Conservation (phyloP, 2,329 filamentous ascomycete genomes). For the Chrysosporium keratinophilum region DNA sequence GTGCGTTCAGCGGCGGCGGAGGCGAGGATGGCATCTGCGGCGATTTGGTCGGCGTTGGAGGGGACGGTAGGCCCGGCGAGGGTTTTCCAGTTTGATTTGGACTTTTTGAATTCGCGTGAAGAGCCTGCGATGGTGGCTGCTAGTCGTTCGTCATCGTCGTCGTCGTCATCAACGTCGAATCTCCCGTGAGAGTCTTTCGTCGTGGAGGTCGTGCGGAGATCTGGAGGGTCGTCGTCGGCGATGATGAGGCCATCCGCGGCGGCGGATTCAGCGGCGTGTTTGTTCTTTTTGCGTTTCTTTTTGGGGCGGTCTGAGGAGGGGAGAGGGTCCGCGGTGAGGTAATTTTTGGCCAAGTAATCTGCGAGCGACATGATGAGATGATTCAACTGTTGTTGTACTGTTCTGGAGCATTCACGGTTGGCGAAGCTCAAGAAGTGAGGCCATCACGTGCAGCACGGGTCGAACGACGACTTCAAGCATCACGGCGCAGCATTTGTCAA, state of each 20-base stretch:
- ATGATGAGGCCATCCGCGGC: constrained; percentile 31
- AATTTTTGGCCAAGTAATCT: constrained; percentile 82
- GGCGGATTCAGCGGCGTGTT: constrained; percentile 37
- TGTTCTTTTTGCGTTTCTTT: constrained; percentile 48
- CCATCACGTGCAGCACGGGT: no score
- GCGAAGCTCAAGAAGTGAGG: no score
- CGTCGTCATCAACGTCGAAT: constrained; percentile 12
- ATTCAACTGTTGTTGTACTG: neutral
- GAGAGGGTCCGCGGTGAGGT: constrained; percentile 57
- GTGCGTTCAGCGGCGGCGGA: constrained; percentile 58
- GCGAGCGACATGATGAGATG: constrained; percentile 46
- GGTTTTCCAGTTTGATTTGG: constrained; percentile 72
- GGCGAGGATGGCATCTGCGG: constrained; percentile 68
- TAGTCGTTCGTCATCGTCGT: constrained; percentile 28
- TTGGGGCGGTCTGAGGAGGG: constrained; percentile 37
- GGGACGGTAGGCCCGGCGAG: constrained; percentile 37
- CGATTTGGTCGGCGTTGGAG: constrained; percentile 47
- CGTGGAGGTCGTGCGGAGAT: constrained; percentile 25
- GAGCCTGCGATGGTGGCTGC: constrained; percentile 17
- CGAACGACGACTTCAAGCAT: no score
- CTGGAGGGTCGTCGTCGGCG: constrained; percentile 34
- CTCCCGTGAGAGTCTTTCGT: neutral
- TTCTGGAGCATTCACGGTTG: no score
- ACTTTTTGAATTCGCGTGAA: constrained; percentile 42
- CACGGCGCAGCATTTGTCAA: no score